phyloP scores from a whole-genome alignment of 495 filamentous ascomycete genomes.

The Pseudotulostoma volvatum region DNA sequence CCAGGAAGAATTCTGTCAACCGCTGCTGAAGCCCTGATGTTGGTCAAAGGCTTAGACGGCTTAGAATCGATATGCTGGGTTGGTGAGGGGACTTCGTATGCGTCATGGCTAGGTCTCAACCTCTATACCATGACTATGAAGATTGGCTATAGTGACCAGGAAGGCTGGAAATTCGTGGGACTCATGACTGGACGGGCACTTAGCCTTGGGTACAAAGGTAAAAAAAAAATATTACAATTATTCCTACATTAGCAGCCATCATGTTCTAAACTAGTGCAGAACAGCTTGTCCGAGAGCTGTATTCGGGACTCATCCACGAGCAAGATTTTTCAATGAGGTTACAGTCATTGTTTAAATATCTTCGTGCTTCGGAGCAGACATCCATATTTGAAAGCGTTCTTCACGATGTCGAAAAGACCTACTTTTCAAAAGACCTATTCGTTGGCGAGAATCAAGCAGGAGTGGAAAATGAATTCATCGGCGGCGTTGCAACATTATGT shows the following conservation, averaged over 20 bases:
- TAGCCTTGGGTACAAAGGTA: constrained; percentile 61
- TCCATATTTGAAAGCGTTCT: constrained; percentile 40
- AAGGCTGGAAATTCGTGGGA: constrained; percentile 36
- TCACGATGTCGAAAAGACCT: constrained; percentile 38
- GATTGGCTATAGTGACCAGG: constrained; percentile 19
- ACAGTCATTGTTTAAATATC: constrained; percentile 24
- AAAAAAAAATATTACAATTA: no score
- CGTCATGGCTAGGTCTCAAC: constrained; percentile 61
- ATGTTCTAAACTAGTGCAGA: no score
- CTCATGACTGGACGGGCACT: constrained; percentile 48
- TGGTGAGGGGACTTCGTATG: constrained; percentile 45
- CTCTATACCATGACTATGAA: constrained; percentile 36
- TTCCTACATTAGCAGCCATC: no score
- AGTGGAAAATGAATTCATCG: constrained; percentile 7
- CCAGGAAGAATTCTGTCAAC: constrained; percentile 55
- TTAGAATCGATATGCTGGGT: constrained; percentile 39
- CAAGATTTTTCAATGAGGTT: constrained; percentile 16
- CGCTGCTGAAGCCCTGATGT: constrained; percentile 57
- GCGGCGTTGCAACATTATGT: constrained; percentile 28
- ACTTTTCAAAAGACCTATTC: constrained; percentile 20
- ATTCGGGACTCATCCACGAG: constrained; percentile 27
- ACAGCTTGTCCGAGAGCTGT: constrained; percentile 33
- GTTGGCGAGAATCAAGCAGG: constrained; percentile 2
- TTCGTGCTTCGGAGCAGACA: constrained; percentile 41
- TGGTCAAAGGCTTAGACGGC: constrained; percentile 21